Evolutionary conservation across 73 alveolate species (phyloP).

Genomic region (Durusdinium trenchii): DNA sequence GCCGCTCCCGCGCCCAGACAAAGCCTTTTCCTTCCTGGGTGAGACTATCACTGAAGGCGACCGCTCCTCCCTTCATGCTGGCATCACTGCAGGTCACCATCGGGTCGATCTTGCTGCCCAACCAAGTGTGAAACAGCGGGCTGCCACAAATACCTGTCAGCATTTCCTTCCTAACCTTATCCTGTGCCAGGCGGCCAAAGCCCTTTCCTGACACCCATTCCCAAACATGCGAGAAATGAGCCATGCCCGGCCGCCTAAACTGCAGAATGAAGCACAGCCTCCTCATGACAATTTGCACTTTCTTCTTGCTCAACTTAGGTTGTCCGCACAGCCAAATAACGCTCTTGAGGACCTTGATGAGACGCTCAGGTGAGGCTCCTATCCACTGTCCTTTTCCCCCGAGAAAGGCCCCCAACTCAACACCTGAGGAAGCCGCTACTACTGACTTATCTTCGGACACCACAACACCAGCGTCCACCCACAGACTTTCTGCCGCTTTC

Average conservation of each 20-base stretch:
- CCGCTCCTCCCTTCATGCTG: not conserved
- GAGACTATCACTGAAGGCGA: not conserved
- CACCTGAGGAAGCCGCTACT: not conserved
- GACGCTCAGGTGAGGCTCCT: not conserved
- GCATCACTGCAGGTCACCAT: not conserved
- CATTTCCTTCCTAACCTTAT: not conserved
- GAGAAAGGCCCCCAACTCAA: slow-evolving; percentile 12
- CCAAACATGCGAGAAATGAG: not conserved
- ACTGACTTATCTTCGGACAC: not conserved
- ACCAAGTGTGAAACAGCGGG: not conserved
- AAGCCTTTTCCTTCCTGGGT: not conserved
- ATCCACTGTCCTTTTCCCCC: not conserved
- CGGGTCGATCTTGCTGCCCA: not conserved
- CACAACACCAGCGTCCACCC: not conserved
- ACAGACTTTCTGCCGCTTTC: not conserved
- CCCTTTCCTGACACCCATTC: not conserved
- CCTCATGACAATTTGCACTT: not conserved
- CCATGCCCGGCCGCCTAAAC: not conserved
- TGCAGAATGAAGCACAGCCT: not conserved
- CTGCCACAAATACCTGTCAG: not conserved
- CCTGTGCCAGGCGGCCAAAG: not conserved
- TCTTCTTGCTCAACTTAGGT: not conserved
- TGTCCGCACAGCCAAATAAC: not conserved
- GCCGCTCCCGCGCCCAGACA: not conserved
- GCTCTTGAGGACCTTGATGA: not conserved